phyloP scores from a whole-genome alignment of 768 basidiomycete genomes.

The Phanerochaete sordida region DNA sequence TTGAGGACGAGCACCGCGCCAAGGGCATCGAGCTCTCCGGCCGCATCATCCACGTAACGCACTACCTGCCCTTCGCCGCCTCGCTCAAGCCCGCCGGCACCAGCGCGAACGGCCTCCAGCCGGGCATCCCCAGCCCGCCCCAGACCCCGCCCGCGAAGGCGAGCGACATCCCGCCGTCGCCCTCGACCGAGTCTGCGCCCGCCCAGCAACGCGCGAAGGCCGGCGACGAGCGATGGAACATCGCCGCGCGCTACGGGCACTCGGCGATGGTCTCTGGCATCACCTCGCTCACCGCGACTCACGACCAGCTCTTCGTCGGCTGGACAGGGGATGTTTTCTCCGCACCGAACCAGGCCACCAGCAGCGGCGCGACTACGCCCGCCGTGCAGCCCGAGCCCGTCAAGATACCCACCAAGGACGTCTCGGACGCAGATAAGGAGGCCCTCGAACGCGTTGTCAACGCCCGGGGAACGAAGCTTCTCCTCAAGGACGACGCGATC shows the following conservation, averaged over 20 bases:
- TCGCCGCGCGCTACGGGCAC: slow-evolving; percentile 82
- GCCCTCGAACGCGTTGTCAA: slow-evolving; percentile 64
- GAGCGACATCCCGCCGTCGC: slow-evolving; percentile 40
- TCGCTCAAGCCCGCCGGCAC: slow-evolving; percentile 37
- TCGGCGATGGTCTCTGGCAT: slow-evolving; percentile 95
- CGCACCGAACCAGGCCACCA: slow-evolving; percentile 28
- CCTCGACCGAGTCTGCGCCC: slow-evolving; percentile 13
- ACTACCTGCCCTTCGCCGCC: slow-evolving; percentile 79
- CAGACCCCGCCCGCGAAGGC: slow-evolving; percentile 67
- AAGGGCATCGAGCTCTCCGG: slow-evolving; percentile 78
- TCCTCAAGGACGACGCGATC: slow-evolving; percentile 57
- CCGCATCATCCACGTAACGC: slow-evolving; percentile 88
- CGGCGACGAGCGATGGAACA: slow-evolving; percentile 53
- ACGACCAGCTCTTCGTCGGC: slow-evolving; percentile 89
- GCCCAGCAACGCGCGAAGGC: slow-evolving; percentile 1
- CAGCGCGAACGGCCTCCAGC: slow-evolving; percentile 20
- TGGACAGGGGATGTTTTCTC: slow-evolving; percentile 87
- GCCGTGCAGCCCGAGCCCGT: slow-evolving; percentile 15
- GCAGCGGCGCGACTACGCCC: slow-evolving; percentile 6
- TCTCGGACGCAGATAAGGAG: slow-evolving; percentile 60
- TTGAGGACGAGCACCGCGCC: slow-evolving; percentile 69
- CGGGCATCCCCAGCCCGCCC: slow-evolving; percentile 67
- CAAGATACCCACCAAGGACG: slow-evolving; percentile 44
- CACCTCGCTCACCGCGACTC: slow-evolving; percentile 73
- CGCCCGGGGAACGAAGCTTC: slow-evolving; percentile 28